phyloP scores from a whole-genome alignment of 2,329 filamentous ascomycete genomes.

The Juglanconis juglandina region DNA sequence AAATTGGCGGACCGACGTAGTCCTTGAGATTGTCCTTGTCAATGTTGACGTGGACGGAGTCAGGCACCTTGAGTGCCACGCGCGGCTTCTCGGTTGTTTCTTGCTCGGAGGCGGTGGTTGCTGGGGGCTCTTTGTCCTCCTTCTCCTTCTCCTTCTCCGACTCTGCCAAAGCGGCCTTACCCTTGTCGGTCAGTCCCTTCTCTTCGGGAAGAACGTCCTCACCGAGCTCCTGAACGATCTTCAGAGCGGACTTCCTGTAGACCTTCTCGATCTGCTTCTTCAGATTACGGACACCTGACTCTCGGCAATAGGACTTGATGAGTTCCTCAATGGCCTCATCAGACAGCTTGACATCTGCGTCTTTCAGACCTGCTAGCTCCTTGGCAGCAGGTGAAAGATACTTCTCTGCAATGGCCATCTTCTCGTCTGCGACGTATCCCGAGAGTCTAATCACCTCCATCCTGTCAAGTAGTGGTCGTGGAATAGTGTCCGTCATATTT shows the following conservation, averaged over 20 bases:
- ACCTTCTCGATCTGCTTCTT: conserved; percentile 99
- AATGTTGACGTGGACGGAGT: conserved; percentile 81
- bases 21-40: conserved; percentile 88
- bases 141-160: conserved; percentile 59
- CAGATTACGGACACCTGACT: conserved; percentile 93
- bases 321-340: conserved; percentile 90
- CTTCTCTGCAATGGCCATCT: conserved; percentile 94
- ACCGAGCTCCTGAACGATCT: conserved; percentile 92
- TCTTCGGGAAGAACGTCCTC: conserved; percentile 79
- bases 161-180: conserved; percentile 72
- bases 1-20: conserved; percentile 92
- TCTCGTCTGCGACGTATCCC: conserved; percentile 95
- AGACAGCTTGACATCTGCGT: conserved; percentile 83
- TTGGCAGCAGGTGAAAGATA: conserved; percentile 95
- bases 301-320: conserved; percentile 97
- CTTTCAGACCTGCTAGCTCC: conserved; percentile 83
- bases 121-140: conserved; percentile 32
- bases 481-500: conserved; percentile 98
- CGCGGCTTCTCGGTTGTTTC: conserved; percentile 69
- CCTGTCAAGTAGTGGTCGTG: conserved; percentile 84
- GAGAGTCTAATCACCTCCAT: conserved; percentile 98
- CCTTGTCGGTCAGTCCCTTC: conserved; percentile 79
- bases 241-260: conserved; percentile 92
- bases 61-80: conserved; percentile 76
- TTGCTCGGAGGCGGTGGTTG: conserved; percentile 44